Percentiles rank a stretch among this genome's conserved stretches.
These are phyloP conservation scores for Neurospora cerealis DNA, from an alignment of 495 filamentous ascomycete genomes.

Conservation along the genomic window DNA sequence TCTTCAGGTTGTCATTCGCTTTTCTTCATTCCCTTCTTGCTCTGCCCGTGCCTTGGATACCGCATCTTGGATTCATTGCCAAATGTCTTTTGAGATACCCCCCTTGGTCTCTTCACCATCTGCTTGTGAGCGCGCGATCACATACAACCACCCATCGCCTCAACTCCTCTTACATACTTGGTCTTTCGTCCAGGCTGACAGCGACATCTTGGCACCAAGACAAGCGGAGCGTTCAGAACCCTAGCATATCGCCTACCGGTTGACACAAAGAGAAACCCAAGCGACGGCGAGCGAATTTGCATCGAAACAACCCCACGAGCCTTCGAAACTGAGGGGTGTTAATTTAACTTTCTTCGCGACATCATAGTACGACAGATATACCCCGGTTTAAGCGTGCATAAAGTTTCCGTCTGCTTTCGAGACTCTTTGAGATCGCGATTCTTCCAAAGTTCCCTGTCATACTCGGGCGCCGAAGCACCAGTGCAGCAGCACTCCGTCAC, in stretches of 20 bases:
- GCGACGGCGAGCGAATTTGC: not conserved
- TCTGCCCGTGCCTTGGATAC: not conserved
- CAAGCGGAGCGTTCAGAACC: not conserved
- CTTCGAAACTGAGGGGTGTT: not conserved
- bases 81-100: not conserved
- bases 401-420: not conserved
- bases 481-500: not conserved
- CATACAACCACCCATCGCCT: not conserved
- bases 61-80: not conserved
- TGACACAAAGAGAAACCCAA: not conserved
- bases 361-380: not conserved
- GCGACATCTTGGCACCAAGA: not conserved
- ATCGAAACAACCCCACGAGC: not conserved
- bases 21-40: not conserved
- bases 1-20: not conserved
- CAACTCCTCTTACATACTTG: not conserved
- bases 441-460: not conserved
- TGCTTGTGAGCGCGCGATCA: not conserved
- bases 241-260: not conserved
- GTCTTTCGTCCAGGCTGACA: not conserved
- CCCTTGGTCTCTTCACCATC: not conserved
- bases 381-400: not conserved
- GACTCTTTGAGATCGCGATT: not conserved
- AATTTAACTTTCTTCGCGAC: not conserved
- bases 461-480: not conserved